Evolutionary conservation across 2,329 filamentous ascomycete species (phyloP).

Genomic region (Colletotrichum sansevieriae): DNA sequence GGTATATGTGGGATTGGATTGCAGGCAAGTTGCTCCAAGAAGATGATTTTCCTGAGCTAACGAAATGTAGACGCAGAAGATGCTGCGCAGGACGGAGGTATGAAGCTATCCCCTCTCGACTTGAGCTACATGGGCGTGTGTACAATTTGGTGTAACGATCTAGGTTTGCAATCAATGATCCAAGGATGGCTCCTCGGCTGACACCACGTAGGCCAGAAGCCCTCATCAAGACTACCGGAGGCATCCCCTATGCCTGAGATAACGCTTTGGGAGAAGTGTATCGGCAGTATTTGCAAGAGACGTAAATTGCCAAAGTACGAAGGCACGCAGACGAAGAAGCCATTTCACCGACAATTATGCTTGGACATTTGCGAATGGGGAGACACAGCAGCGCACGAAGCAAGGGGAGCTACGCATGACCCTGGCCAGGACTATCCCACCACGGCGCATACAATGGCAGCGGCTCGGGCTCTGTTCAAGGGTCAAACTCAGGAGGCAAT

Average conservation of each 20-base stretch:
- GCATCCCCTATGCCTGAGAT: slow-evolving; percentile 61
- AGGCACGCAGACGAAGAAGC: slow-evolving; percentile 72
- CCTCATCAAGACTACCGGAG: slow-evolving; percentile 61
- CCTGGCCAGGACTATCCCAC: slow-evolving; percentile 63
- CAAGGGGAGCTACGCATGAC: slow-evolving; percentile 49
- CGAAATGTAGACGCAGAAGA: slow-evolving; percentile 67
- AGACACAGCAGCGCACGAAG: slow-evolving; percentile 58
- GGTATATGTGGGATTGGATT: slow-evolving; percentile 83
- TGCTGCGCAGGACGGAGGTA: slow-evolving; percentile 75
- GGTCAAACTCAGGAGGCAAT: slow-evolving; percentile 78
- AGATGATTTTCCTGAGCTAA: slow-evolving; percentile 41
- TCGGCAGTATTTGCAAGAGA: slow-evolving; percentile 74
- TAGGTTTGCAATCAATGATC: slow-evolving; percentile 63
- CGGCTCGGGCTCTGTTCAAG: slow-evolving; percentile 81
- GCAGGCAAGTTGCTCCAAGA: slow-evolving; percentile 63
- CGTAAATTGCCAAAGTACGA: slow-evolving; percentile 73
- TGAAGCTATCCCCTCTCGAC: slow-evolving; percentile 77
- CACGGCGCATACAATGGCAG: slow-evolving; percentile 76
- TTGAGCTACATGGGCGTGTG: slow-evolving; percentile 81
- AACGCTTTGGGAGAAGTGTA: slow-evolving; percentile 70
- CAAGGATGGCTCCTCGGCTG: slow-evolving; percentile 37
- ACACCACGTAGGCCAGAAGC: slow-evolving; percentile 58
- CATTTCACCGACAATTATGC: slow-evolving; percentile 80
- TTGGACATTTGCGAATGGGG: slow-evolving; percentile 82
- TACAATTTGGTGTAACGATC: slow-evolving; percentile 77